phyloP scores from a whole-genome alignment of 2,329 filamentous ascomycete species.

The Aspergillus carbonarius region DNA sequence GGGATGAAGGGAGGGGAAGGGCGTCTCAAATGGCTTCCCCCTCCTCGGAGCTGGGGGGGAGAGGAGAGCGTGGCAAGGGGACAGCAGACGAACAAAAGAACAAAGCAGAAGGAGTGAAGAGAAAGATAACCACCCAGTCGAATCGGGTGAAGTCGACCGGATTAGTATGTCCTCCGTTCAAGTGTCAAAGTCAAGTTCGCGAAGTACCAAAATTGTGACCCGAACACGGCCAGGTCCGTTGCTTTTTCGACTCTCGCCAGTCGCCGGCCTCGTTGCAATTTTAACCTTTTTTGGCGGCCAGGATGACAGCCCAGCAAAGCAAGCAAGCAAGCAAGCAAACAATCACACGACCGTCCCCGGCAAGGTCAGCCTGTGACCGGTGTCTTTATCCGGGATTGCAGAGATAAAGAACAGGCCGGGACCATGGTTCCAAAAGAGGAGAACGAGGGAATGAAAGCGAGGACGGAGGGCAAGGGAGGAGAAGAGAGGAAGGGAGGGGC shows the following conservation, averaged over 20 bases:
- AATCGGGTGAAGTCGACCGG: constrained; percentile 3
- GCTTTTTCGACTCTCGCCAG: constrained; percentile 1
- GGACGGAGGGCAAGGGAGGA: neutral
- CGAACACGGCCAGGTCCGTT: neutral
- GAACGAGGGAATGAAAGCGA: neutral
- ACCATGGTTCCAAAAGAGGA: constrained; percentile 4
- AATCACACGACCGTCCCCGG: constrained; percentile 6
- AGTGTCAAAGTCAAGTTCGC: neutral
- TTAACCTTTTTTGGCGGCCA: constrained; percentile 7
- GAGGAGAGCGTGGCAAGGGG: constrained; percentile 1
- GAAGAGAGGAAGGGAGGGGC: neutral
- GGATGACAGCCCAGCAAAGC: constrained; percentile 1
- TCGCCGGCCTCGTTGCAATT: neutral
- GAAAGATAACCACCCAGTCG: neutral
- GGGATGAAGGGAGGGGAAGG: neutral
- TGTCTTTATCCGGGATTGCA: constrained; percentile 3
- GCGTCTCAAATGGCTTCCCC: neutral
- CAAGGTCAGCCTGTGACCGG: constrained; percentile 6
- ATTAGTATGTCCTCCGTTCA: neutral
- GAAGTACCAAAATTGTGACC: constrained; percentile 1
- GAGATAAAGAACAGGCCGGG: constrained; percentile 5
- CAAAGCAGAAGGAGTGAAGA: neutral
- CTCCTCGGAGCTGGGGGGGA: neutral
- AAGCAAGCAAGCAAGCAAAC: neutral
- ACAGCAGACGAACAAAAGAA: neutral